Percentiles rank a stretch among this genome's conserved stretches.
Evolutionary conservation across 2,329 filamentous ascomycete genomes (phyloP).

Genomic region (Neopestalotiopsis sp.): DNA sequence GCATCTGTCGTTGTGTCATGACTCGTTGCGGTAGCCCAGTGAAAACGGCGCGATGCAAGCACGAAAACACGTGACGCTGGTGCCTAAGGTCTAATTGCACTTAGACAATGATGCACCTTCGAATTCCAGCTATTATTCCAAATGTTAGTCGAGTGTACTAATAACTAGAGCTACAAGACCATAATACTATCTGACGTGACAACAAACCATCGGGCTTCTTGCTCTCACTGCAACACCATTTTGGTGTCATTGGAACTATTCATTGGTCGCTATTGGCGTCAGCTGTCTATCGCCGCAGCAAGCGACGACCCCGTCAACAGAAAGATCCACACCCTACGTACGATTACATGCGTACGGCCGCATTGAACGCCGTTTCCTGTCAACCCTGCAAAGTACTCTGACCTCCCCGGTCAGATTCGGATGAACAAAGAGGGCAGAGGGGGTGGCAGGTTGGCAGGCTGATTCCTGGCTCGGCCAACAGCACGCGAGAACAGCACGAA

Average conservation of each 20-base stretch:
- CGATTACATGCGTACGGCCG: background rate
- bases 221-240: background rate
- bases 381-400: background rate
- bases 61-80: slow-evolving; percentile 17
- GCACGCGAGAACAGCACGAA: slow-evolving; percentile 15
- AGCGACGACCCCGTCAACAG: background rate
- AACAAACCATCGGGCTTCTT: background rate
- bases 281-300: background rate
- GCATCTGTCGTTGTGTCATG: slow-evolving; percentile 14
- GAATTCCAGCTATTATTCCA: background rate
- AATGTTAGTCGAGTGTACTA: background rate
- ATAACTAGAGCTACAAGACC: background rate
- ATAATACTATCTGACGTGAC: background rate
- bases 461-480: background rate
- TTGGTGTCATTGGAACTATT: background rate
- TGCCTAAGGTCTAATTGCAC: background rate
- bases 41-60: slow-evolving; percentile 7
- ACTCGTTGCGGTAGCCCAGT: slow-evolving; percentile 5
- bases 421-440: background rate
- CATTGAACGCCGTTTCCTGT: slow-evolving; percentile 10
- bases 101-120: background rate
- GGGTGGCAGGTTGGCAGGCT: background rate
- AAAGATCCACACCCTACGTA: background rate
- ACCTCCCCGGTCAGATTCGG: background rate
- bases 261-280: background rate